Conservation (phyloP, 371 early-diverging fungal genomes). For the Syncephalastrum racemosum region DNA sequence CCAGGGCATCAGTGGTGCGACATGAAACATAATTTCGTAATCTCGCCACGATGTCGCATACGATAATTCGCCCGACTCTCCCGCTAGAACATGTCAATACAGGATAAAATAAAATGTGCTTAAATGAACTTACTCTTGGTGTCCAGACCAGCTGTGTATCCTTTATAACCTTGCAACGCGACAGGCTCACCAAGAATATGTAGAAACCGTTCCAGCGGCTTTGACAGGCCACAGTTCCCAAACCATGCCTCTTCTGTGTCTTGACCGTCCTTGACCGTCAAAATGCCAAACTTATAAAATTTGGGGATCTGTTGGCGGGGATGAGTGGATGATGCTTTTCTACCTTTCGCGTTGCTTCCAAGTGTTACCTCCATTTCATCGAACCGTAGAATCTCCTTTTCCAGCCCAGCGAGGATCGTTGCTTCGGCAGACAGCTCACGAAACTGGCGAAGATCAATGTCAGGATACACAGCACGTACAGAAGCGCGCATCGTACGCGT, state of each 20-base stretch:
- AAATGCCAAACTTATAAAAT: conserved; percentile 81
- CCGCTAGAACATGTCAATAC: conserved; percentile 28
- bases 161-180: conserved; percentile 72
- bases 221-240: conserved; percentile 61
- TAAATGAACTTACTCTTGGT: conserved; percentile 57
- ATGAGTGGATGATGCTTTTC: background rate
- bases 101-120: too few relatives aligned
- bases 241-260: conserved; percentile 78
- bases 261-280: conserved; percentile 65
- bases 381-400: conserved; percentile 53
- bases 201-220: conserved; percentile 64
- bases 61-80: conserved; percentile 75
- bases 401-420: conserved; percentile 51
- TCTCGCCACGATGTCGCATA: conserved; percentile 76
- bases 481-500: conserved; percentile 35
- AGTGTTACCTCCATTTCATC: conserved; percentile 47
- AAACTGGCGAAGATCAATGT: conserved; percentile 32
- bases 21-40: conserved; percentile 88
- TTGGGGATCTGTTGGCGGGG: conserved; percentile 55
- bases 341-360: conserved; percentile 16
- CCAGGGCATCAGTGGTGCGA: conserved; percentile 76
- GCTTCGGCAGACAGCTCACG: conserved; percentile 44
- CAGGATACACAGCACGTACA: conserved; percentile 25
- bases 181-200: conserved; percentile 71
- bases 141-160: conserved; percentile 85